Percentiles rank a stretch among this genome's conserved stretches.
Conservation (phyloP, 306 rosid genomes). For the Ammopiptanthus mongolicus region DNA sequence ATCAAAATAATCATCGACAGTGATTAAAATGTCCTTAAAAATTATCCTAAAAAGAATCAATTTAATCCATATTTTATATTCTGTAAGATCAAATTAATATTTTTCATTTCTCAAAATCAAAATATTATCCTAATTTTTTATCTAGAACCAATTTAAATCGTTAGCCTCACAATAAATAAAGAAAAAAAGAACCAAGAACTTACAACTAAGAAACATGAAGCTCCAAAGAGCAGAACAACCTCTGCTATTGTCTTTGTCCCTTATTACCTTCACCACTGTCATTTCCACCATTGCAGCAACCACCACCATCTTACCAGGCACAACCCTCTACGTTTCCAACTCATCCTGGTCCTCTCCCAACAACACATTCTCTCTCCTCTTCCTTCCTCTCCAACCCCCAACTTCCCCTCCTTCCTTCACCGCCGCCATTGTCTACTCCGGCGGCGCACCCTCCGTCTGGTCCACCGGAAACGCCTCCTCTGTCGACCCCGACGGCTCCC, state of each 20-base stretch:
- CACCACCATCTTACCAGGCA: conserved; percentile 37
- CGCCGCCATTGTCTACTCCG: conserved; percentile 47
- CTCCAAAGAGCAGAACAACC: background rate
- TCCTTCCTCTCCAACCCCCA: conserved; percentile 38
- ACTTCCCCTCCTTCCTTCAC: conserved; percentile 43
- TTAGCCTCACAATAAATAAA: no score
- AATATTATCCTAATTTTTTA: no score
- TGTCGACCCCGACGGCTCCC: conserved; percentile 48
- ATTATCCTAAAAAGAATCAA: no score
- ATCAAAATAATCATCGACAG: no score
- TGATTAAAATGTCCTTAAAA: no score
- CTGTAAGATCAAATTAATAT: no score
- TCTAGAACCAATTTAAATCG: no score
- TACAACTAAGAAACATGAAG: background rate
- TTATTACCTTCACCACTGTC: background rate
- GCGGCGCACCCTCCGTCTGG: conserved; percentile 55
- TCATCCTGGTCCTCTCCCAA: conserved; percentile 57
- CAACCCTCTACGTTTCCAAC: conserved; percentile 47
- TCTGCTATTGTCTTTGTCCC: background rate
- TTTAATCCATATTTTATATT: no score
- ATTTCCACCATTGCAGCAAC: conserved; percentile 4
- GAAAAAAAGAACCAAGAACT: no score
- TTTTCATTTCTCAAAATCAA: no score
- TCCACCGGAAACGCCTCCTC: conserved; percentile 33
- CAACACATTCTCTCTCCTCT: conserved; percentile 43